Evolutionary conservation across 345 rosid species (phyloP).

Genomic region (Balakata baccata): DNA sequence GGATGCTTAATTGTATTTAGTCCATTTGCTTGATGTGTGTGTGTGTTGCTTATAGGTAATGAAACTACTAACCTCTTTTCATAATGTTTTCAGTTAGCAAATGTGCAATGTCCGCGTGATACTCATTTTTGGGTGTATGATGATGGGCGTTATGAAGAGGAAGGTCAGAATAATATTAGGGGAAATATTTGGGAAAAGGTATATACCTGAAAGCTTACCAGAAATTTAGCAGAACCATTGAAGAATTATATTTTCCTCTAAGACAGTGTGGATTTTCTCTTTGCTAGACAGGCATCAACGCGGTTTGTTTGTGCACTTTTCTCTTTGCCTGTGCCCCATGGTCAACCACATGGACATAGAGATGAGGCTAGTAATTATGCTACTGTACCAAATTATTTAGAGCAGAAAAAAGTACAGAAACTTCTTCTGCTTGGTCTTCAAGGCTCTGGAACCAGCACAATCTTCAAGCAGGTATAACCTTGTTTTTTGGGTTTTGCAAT

Average conservation of each 20-base stretch:
- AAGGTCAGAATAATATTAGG: constrained; percentile 77
- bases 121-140: constrained; percentile 88
- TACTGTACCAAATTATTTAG: constrained; percentile 73
- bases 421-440: constrained; percentile 77
- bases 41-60: background rate
- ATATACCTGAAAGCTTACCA: constrained; percentile 16
- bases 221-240: background rate
- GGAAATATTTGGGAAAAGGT: constrained; percentile 92
- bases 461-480: constrained; percentile 83
- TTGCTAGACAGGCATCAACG: constrained; percentile 79
- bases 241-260: constrained; percentile 10
- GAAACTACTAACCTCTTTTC: constrained; percentile 7
- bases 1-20: background rate
- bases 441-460: constrained; percentile 96
- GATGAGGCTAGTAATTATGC: constrained; percentile 74
- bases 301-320: constrained; percentile 75
- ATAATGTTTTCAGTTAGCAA: constrained; percentile 54
- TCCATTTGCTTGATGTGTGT: background rate
- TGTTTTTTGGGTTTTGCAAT: background rate
- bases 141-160: constrained; percentile 83
- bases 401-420: constrained; percentile 74
- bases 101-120: constrained; percentile 74
- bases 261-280: constrained; percentile 25
- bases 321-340: constrained; percentile 84
- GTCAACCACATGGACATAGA: constrained; percentile 61